These are phyloP conservation scores for Euphorbia pulcherrima DNA, from an alignment of 345 rosid genomes.

Conservation along the genomic window DNA sequence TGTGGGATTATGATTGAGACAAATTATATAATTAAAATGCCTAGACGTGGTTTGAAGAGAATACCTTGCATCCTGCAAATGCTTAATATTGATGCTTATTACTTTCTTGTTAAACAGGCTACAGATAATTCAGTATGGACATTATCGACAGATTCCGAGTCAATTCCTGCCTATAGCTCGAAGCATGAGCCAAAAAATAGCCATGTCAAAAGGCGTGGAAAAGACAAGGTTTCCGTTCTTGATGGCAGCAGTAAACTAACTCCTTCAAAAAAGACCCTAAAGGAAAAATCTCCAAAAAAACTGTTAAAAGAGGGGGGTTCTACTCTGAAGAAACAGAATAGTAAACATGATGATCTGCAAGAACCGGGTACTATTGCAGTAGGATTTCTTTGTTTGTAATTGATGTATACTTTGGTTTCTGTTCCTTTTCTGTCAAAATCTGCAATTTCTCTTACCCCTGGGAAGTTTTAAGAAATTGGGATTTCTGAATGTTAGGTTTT, in stretches of 20 bases:
- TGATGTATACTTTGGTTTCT: neutral
- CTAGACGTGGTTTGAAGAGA: neutral
- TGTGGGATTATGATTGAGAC: neutral
- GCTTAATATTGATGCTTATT: constrained; percentile 16
- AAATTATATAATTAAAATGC: neutral
- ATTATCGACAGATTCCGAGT: constrained; percentile 78
- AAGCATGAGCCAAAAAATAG: constrained; percentile 22
- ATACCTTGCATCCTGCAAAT: neutral
- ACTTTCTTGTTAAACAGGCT: constrained; percentile 36
- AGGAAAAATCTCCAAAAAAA: constrained; percentile 48
- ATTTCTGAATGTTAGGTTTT: neutral
- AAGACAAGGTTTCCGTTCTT: constrained; percentile 33
- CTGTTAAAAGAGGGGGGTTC: constrained; percentile 24
- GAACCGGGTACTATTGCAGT: constrained; percentile 38
- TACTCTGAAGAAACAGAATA: constrained; percentile 34
- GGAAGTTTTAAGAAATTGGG: neutral
- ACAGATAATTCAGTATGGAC: constrained; percentile 36
- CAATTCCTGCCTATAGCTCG: constrained; percentile 34
- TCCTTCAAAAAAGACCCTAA: constrained; percentile 40
- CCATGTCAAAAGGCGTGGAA: constrained; percentile 26
- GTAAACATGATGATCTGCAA: constrained; percentile 28
- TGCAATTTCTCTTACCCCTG: neutral
- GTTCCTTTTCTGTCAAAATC: neutral
- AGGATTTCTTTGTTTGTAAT: neutral
- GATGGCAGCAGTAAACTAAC: constrained; percentile 26